Evolutionary conservation across 73 alveolate genomes (phyloP).

Genomic region (Paramecium caudatum): DNA sequence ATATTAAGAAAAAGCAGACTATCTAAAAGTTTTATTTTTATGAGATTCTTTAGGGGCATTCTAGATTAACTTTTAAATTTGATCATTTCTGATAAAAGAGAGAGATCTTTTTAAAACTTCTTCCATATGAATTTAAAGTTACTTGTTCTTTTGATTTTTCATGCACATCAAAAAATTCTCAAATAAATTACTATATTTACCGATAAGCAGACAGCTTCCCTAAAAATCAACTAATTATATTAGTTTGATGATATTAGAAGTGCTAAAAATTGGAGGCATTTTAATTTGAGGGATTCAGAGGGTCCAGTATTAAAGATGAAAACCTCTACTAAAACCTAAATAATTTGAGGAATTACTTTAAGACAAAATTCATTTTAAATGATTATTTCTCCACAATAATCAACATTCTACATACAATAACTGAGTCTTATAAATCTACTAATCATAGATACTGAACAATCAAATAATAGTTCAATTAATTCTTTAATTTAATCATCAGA

Average conservation of each 20-base stretch:
- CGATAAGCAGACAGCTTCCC: constrained; percentile 45
- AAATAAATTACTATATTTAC: not conserved
- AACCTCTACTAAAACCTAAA: not conserved
- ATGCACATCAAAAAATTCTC: not conserved
- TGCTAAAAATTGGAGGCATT: constrained; percentile 27
- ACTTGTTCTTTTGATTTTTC: not conserved
- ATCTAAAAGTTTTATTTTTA: constrained; percentile 17
- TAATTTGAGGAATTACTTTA: not conserved
- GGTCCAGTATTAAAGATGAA: not conserved
- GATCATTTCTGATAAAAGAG: constrained; percentile 6
- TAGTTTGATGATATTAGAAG: not conserved
- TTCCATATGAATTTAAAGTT: not conserved
- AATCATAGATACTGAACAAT: constrained; percentile 64
- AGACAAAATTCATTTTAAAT: constrained; percentile 19
- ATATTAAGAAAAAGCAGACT: constrained; percentile 38
- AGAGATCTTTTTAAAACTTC: constrained; percentile 14
- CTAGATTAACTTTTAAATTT: not conserved
- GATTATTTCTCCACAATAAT: not conserved
- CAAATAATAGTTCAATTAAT: constrained; percentile 12
- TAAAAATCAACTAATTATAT: constrained; percentile 46
- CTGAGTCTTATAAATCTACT: not conserved
- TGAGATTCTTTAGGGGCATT: constrained; percentile 44
- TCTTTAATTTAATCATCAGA: constrained; percentile 29
- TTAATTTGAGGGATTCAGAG: not conserved
- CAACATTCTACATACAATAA: not conserved